Evolutionary conservation across 169 alveolate genomes (phyloP), one percentile per base, ranked within the genome.

Genomic region (Fabrea salina): DNA sequence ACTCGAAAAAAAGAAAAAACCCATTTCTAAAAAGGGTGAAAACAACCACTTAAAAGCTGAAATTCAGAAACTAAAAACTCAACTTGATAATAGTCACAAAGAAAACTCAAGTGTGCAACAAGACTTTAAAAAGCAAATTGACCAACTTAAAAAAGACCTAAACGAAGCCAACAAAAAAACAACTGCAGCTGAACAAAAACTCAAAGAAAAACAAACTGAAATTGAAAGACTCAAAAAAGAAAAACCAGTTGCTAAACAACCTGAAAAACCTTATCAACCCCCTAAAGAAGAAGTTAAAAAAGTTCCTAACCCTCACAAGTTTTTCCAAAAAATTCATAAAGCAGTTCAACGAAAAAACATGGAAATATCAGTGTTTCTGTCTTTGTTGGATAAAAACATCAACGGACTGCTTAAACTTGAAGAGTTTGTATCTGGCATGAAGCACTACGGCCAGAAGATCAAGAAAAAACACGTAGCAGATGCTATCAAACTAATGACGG

Each of bases 1-100:
- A 61, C 16, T 33, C 16, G 74, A 61, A 61, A 61, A 61, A 61
- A 61, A 61, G 50, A 61, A 61, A 61, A 61, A 27, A 35, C 1
- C 53, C 8, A 1, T 2, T n/a, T 11, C 19, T 2, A 61, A 37
- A 35, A 61, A 61, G 3, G 41, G 35, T 16, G 30, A 68, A n/a
- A 37, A 13, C 19, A 22, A 7, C 8, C 13, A n/a, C 30, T 44
- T 68, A 19, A 68, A 68, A 68, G 32, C 13, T n/a, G 78, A 68
- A 32, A 4, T 68, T 0, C 57, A 40, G 44, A 68, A 68, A 4
- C 61, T 68, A 25, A 68, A 44, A 30, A 44, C 25, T 16, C 32
- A 43, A 2, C 27, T 44, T 0, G 61, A 68, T n/a, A 43, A 43
- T 2, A 16, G 16, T 11, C 16, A 19, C 3, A 16, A 68, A 39